Percentiles rank a stretch among this genome's conserved stretches.
Evolutionary conservation across 2,329 filamentous ascomycete genomes (phyloP).

Genomic region (Fragosphaeria purpurea): DNA sequence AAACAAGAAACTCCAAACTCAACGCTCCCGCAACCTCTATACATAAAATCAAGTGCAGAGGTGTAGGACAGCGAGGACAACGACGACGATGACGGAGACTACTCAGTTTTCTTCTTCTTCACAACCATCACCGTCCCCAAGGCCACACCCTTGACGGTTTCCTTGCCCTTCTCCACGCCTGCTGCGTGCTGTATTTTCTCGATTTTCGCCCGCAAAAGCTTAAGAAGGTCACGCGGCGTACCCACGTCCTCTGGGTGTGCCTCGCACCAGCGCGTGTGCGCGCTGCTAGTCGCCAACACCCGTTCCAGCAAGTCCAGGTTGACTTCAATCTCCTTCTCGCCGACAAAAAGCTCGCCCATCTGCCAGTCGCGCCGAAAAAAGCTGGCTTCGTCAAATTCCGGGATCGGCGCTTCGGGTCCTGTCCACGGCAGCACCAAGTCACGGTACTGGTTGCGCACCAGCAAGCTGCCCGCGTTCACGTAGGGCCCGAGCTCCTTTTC

Average conservation of each 20-base stretch:
- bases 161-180: slow-evolving; percentile 25
- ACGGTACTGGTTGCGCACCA: slow-evolving; percentile 30
- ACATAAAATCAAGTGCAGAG: too few species aligned
- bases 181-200: slow-evolving; percentile 19
- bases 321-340: neutral
- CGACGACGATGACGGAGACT: too few species aligned
- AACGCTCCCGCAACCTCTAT: too few species aligned
- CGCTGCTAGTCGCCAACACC: slow-evolving; percentile 28
- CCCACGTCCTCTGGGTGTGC: slow-evolving; percentile 30
- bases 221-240: slow-evolving; percentile 26
- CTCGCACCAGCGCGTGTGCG: slow-evolving; percentile 33
- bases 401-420: slow-evolving; percentile 16
- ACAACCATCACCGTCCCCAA: slow-evolving; percentile 3
- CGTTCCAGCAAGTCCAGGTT: slow-evolving; percentile 26
- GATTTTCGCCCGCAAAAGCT: slow-evolving; percentile 8
- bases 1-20: too few species aligned
- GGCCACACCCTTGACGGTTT: slow-evolving; percentile 9
- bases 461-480: slow-evolving; percentile 30
- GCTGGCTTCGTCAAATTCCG: slow-evolving; percentile 27
- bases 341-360: slow-evolving; percentile 13
- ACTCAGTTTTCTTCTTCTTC: neutral
- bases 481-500: slow-evolving; percentile 28
- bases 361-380: slow-evolving; percentile 36
- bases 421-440: slow-evolving; percentile 41
- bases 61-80: too few species aligned